Base-by-base conservation (phyloP, 2,329 filamentous ascomycete species). In the Microcyclosporella mali region DNA sequence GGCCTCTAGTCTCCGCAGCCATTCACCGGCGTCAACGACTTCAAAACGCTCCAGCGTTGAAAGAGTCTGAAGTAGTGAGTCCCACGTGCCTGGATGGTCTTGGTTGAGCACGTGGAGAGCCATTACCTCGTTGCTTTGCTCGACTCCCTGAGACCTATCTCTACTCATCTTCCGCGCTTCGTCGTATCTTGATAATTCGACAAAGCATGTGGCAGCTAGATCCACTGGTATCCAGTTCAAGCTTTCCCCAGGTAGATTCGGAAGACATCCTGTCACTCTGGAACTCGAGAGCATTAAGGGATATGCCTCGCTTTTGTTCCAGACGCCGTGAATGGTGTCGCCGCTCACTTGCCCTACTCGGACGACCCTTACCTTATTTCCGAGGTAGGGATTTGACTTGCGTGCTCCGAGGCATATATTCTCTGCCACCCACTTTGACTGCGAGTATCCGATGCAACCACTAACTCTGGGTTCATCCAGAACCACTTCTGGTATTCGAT, bases 401-500 rank as follows among this genome's bases (percentile, higher is more conserved):
- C 59, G 56, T 12, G 70, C 70, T 4, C 62, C 53, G 1, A 65
- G 52, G 49, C 74, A 78, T 8, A 79, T 70, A 14, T 65, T 64
- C 61, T 81, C 77, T 1, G 75, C 76, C 1, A 79, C 73, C 75
- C 76, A 79, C 60, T 77, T 73, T 1, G 74, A 78, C 19, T 68
- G 68, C 1, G 73, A 71, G 51, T 81, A 81, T 3, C 77, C 78
- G 4, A 78, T 62, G 0, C 66, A 56, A 1, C 70, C 70, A 1
- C 73, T 69, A 28, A 69, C 61, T 2, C 57, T 52, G 1, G 74
- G 70, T 18, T 70, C 55, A 1, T 53, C 40, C 1, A 70, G 63
- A 2, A 72, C 55, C 2, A 37, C 37, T 52, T 79, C 74, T 1
- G 62, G 59, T 18, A 77, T 67, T 2, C 47, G 51, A 8, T 47